These are phyloP conservation scores for Thalassiosira profunda DNA, from an alignment of 108 stramenopile species.

Conservation along the genomic window DNA sequence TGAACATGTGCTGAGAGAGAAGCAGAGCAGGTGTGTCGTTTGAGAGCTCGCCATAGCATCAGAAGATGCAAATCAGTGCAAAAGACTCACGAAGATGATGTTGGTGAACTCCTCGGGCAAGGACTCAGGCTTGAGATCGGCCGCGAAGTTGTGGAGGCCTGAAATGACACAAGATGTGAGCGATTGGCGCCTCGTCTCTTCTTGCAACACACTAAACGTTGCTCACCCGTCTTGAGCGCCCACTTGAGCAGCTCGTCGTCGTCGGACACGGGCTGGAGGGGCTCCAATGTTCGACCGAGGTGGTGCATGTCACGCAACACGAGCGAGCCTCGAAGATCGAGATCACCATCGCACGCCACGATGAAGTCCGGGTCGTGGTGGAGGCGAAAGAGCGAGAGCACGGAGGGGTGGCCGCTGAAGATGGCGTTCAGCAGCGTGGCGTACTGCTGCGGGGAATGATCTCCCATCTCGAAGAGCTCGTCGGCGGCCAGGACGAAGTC, in stretches of 20 bases:
- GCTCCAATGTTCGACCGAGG: conserved; percentile 23
- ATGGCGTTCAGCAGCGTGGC: conserved; percentile 38
- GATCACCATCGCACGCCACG: conserved; percentile 24
- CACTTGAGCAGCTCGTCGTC: conserved; percentile 33
- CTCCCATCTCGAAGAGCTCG: conserved; percentile 23
- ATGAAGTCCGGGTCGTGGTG: conserved; percentile 39
- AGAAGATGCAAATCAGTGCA: no score
- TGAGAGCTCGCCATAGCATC: no score
- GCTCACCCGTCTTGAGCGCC: conserved; percentile 44
- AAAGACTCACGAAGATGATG: conserved; percentile 14
- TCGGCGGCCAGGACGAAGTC: conserved; percentile 35
- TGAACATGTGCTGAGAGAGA: no score
- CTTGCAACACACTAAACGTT: no score
- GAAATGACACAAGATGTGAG: no score
- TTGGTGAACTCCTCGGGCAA: conserved; percentile 34
- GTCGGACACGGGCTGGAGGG: conserved; percentile 1
- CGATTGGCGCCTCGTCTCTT: no score
- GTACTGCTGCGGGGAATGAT: conserved; percentile 25
- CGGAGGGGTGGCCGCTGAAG: conserved; percentile 9
- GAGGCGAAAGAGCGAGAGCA: conserved; percentile 23
- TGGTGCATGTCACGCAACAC: conserved; percentile 25
- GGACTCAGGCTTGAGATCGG: not conserved
- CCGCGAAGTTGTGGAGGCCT: conserved; percentile 40
- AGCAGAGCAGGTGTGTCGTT: no score
- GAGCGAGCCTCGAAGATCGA: conserved; percentile 7